These are phyloP conservation scores for Nakaseomyces nivariensis DNA, from an alignment of 1,139 yeast genomes.

Conservation along the genomic window DNA sequence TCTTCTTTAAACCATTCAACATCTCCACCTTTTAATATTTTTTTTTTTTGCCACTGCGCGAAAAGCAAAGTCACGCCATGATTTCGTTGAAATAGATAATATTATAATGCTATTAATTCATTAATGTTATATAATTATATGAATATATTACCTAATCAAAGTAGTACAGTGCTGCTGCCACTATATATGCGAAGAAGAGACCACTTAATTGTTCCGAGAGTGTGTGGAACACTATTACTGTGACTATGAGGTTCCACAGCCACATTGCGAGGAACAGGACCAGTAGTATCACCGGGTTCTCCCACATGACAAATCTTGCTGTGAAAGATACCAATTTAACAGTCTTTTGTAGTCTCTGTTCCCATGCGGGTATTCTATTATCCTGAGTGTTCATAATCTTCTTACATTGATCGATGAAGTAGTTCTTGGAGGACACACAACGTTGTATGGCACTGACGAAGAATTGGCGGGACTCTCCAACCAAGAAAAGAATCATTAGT, in stretches of 20 bases:
- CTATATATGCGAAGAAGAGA: slow-evolving; percentile 21
- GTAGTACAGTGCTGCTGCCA: slow-evolving; percentile 13
- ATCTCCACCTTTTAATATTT: background rate
- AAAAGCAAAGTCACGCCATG: background rate
- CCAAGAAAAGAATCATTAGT: slow-evolving; percentile 58
- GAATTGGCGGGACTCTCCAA: slow-evolving; percentile 41
- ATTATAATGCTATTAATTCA: no score
- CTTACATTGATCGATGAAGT: background rate
- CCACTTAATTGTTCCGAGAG: slow-evolving; percentile 41
- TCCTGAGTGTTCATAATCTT: slow-evolving; percentile 12
- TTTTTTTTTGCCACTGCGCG: background rate
- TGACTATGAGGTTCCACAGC: slow-evolving; percentile 84
- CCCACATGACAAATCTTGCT: slow-evolving; percentile 20
- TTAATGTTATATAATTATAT: background rate
- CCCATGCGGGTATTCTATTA: slow-evolving; percentile 4
- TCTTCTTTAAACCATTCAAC: no score
- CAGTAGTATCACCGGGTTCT: slow-evolving; percentile 39
- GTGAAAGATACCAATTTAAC: background rate
- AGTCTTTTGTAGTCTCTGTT: background rate
- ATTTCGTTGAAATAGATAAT: background rate
- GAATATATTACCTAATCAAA: background rate
- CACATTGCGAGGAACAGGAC: slow-evolving; percentile 45
- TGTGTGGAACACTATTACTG: slow-evolving; percentile 79
- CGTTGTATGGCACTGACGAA: background rate
- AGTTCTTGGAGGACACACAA: background rate